Base-by-base conservation (phyloP, 148 eudicot species). In the Bassia scoparia region DNA sequence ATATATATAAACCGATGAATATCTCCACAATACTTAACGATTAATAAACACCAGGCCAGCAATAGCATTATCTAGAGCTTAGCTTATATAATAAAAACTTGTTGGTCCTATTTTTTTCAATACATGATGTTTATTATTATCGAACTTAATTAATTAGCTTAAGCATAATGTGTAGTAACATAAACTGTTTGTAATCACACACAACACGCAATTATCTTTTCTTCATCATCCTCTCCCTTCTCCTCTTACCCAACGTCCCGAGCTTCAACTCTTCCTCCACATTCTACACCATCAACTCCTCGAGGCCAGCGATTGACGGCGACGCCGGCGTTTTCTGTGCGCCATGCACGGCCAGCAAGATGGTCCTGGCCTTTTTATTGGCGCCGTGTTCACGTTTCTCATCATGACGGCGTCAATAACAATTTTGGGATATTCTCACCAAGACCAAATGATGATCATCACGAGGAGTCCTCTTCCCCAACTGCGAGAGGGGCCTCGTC, bases 131-230 rank as follows among this genome's bases (percentile, higher is more conserved):
- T 20, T 52, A 70, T 37, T 18, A n/a, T 53, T 23, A 8, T 4
- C 12, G 18, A 61, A 70, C 21, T 46, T 43, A 64, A 26, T 8
- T 71, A 29, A 41, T 8, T 33, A 41, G 54, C 38, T 38, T 50
- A 52, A 35, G 38, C 14, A n/a, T n/a, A 23, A 78, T 79, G 81
- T 79, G 74, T n/a, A 13, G 15, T 48, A 21, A 21, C 69, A 74
- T 61, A 7, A 46, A 53, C 29, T 79, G 81, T 41, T n/a, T 79
- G 74, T 23, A 73, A 79, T 17, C 64, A 75, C 34, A 79, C 81
- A 20, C 67, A 69, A 7, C 81, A 79, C 67, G 78, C 81, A 41
- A 74, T 79, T 2, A 53, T 79, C 35, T 74, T n/a, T n/a, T 79
- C 66, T 54, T 74, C 70, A 52, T 73, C n/a, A 74, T 79, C 21